Conservation (phyloP, 495 filamentous ascomycete genomes). For the Penicillium riverlandense region DNA sequence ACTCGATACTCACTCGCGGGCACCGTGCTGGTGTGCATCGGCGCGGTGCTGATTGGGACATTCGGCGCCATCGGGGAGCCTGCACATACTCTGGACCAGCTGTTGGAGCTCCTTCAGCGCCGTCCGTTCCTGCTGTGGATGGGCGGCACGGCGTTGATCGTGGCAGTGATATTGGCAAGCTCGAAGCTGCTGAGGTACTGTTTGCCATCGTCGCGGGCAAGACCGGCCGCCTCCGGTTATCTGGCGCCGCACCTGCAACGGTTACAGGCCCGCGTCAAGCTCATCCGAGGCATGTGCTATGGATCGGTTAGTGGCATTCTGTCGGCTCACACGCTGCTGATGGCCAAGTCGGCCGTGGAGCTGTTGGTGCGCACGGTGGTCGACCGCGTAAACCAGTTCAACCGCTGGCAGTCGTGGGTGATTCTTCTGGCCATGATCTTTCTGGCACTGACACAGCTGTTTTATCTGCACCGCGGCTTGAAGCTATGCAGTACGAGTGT, state of each 20-base stretch:
- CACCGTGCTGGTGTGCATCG: slow-evolving; percentile 77
- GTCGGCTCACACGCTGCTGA: slow-evolving; percentile 84
- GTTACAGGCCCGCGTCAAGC: slow-evolving; percentile 50
- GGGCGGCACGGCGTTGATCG: slow-evolving; percentile 64
- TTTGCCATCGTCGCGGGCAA: slow-evolving; percentile 24
- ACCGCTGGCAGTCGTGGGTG: slow-evolving; percentile 94
- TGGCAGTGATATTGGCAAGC: slow-evolving; percentile 56
- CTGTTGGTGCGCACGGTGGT: slow-evolving; percentile 88
- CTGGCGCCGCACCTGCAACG: slow-evolving; percentile 35
- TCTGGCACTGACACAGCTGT: slow-evolving; percentile 85
- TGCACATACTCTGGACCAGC: slow-evolving; percentile 76
- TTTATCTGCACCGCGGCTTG: slow-evolving; percentile 88
- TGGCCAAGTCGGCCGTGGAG: slow-evolving; percentile 96
- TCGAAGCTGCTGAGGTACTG: slow-evolving; percentile 53
- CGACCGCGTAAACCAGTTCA: slow-evolving; percentile 88
- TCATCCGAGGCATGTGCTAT: slow-evolving; percentile 82
- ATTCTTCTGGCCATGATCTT: slow-evolving; percentile 76
- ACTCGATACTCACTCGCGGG: slow-evolving; percentile 85
- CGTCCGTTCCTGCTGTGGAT: slow-evolving; percentile 88
- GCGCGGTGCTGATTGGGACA: slow-evolving; percentile 81
- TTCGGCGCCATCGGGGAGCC: slow-evolving; percentile 96
- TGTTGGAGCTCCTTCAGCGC: slow-evolving; percentile 68
- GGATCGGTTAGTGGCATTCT: slow-evolving; percentile 86
- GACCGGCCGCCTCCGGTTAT: slow-evolving; percentile 23
- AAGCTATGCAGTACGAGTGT: slow-evolving; percentile 94